A percentile compares a stretch with the other conserved stretches of the same genome.
Conservation (phyloP, 768 basidiomycete species). For the Multifurca ochricompacta region DNA sequence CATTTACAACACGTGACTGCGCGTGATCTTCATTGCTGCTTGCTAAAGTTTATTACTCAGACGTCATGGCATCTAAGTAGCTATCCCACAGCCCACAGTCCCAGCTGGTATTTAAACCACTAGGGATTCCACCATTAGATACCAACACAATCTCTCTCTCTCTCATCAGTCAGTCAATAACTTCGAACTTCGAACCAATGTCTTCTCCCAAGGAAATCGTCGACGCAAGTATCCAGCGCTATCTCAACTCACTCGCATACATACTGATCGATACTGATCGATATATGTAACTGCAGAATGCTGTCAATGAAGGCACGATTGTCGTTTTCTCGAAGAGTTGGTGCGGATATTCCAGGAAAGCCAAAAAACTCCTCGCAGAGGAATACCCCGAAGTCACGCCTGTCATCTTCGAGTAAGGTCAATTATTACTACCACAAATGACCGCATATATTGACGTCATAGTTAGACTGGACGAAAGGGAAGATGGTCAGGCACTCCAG, state of each 20-base stretch:
- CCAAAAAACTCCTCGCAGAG: slow-evolving; percentile 29
- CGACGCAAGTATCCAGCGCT: background rate
- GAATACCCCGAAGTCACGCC: slow-evolving; percentile 25
- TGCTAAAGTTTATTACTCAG: background rate
- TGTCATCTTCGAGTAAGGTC: slow-evolving; percentile 30
- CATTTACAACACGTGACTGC: background rate
- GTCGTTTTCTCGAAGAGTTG: slow-evolving; percentile 35
- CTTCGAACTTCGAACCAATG: slow-evolving; percentile 3
- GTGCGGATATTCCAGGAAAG: slow-evolving; percentile 34
- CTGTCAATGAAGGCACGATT: slow-evolving; percentile 30
- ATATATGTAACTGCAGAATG: slow-evolving; percentile 21
- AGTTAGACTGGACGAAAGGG: slow-evolving; percentile 46
- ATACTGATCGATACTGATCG: background rate
- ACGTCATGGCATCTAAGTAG: background rate
- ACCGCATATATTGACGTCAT: background rate
- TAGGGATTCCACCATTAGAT: background rate
- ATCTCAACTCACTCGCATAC: too few relatives aligned
- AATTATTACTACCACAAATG: background rate
- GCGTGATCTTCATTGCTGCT: background rate
- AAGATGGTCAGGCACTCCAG: slow-evolving; percentile 57
- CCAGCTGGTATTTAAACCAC: too few relatives aligned
- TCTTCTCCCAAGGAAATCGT: slow-evolving; percentile 8
- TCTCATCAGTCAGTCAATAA: background rate
- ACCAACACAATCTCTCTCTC: background rate
- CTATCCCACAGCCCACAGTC: background rate